Percentiles rank a stretch among this genome's conserved stretches.
Evolutionary conservation across 2,329 filamentous ascomycete genomes (phyloP).

Genomic region (Endoconidiophora polonica): DNA sequence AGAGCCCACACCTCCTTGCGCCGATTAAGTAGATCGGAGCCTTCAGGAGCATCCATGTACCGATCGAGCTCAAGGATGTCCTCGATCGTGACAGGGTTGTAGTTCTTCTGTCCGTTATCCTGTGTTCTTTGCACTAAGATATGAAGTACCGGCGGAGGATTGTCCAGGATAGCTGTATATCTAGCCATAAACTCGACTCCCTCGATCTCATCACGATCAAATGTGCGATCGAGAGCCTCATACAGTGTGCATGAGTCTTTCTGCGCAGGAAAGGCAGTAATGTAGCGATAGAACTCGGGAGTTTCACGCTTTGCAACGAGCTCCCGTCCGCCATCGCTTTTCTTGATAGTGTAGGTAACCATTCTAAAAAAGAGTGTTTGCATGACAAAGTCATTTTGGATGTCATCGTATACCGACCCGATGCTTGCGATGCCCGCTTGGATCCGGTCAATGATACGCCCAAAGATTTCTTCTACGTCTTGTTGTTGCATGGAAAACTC

Average conservation of each 20-base stretch:
- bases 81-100: slow-evolving; percentile 60
- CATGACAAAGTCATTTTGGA: slow-evolving; percentile 70
- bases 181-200: slow-evolving; percentile 39
- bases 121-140: slow-evolving; percentile 75
- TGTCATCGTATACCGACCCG: slow-evolving; percentile 44
- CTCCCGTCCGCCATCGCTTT: slow-evolving; percentile 20
- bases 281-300: slow-evolving; percentile 38
- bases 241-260: slow-evolving; percentile 49
- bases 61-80: slow-evolving; percentile 74
- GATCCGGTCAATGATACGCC: slow-evolving; percentile 78
- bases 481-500: slow-evolving; percentile 41
- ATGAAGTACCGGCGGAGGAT: slow-evolving; percentile 72
- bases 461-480: slow-evolving; percentile 91
- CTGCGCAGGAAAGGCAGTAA: slow-evolving; percentile 41
- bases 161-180: slow-evolving; percentile 51
- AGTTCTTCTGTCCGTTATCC: slow-evolving; percentile 58
- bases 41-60: slow-evolving; percentile 55
- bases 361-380: slow-evolving; percentile 49
- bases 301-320: slow-evolving; percentile 12
- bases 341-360: slow-evolving; percentile 41
- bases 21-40: slow-evolving; percentile 43
- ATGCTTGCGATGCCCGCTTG: slow-evolving; percentile 68
- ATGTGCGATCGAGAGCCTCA: slow-evolving; percentile 68
- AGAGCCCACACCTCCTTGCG: slow-evolving; percentile 60
- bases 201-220: slow-evolving; percentile 61